These are phyloP conservation scores for Penicillium cataractarum DNA, from an alignment of 495 filamentous ascomycete genomes.

Conservation along the genomic window DNA sequence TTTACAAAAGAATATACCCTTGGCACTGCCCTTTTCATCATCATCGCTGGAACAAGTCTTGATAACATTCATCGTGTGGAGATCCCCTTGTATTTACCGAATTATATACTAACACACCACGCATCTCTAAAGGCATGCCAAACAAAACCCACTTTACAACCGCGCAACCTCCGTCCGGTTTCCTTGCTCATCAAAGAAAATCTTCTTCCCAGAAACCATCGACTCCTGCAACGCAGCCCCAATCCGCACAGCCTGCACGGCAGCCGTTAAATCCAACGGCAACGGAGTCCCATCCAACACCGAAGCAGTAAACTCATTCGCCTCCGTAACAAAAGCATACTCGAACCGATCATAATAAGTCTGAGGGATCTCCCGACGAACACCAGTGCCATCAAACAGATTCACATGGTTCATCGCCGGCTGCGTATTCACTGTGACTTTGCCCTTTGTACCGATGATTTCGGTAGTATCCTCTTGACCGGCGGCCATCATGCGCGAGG, in stretches of 20 bases:
- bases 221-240: constrained; percentile 30
- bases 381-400: constrained; percentile 49
- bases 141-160: constrained; percentile 10
- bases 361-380: constrained; percentile 59
- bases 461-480: constrained; percentile 66
- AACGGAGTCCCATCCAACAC: constrained; percentile 55
- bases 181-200: constrained; percentile 55
- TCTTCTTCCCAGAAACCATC: constrained; percentile 59
- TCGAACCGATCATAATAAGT: constrained; percentile 66
- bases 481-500: constrained; percentile 60
- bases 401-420: constrained; percentile 57
- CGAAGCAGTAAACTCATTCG: constrained; percentile 60
- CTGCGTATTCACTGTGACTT: constrained; percentile 59
- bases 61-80: neutral
- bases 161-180: constrained; percentile 39
- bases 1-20: neutral
- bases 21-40: neutral
- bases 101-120: neutral
- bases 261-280: constrained; percentile 56
- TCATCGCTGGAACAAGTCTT: neutral
- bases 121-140: neutral
- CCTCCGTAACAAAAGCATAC: constrained; percentile 64
- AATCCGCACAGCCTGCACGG: constrained; percentile 63
- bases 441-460: constrained; percentile 64
- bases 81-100: neutral